A percentile compares a stretch with the other conserved stretches of the same genome.
Evolutionary conservation across 768 basidiomycete genomes (phyloP).

Genomic region (Kwoniella bestiolae): DNA sequence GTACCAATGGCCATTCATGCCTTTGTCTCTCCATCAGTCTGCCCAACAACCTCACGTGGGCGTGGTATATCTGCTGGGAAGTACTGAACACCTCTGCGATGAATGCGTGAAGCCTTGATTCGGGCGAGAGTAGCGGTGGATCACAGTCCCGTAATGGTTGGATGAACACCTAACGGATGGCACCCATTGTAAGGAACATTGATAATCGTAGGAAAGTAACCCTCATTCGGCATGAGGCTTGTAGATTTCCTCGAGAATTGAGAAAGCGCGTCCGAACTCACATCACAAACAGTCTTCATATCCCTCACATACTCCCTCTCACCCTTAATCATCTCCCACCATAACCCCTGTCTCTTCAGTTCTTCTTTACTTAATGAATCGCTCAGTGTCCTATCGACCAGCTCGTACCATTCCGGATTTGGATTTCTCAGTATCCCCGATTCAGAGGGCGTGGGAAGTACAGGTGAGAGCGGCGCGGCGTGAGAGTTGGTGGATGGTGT

Average conservation of each 20-base stretch:
- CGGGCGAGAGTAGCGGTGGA: constrained; percentile 41
- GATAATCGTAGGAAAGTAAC: background rate
- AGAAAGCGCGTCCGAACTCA: constrained; percentile 16
- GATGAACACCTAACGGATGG: constrained; percentile 39
- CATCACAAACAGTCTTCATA: constrained; percentile 44
- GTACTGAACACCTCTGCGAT: constrained; percentile 51
- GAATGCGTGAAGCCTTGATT: constrained; percentile 40
- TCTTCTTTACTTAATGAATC: constrained; percentile 38
- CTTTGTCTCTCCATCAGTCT: constrained; percentile 45
- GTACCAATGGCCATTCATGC: constrained; percentile 49
- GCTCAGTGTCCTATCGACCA: constrained; percentile 38
- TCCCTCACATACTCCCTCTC: constrained; percentile 52
- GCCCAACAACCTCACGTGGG: constrained; percentile 37
- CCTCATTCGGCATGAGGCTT: background rate
- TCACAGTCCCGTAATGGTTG: constrained; percentile 32
- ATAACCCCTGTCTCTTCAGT: constrained; percentile 44
- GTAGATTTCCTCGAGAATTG: background rate
- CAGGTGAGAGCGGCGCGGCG: background rate
- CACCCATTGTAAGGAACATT: background rate
- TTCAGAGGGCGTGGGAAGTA: constrained; percentile 20
- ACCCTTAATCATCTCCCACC: constrained; percentile 52
- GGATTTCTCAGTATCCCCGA: constrained; percentile 12
- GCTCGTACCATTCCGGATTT: constrained; percentile 52
- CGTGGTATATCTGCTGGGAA: constrained; percentile 33
- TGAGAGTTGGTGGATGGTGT: constrained; percentile 5